These are phyloP conservation scores for Cyberlindnera petersonii DNA, from an alignment of 805 yeast genomes.

Conservation along the genomic window DNA sequence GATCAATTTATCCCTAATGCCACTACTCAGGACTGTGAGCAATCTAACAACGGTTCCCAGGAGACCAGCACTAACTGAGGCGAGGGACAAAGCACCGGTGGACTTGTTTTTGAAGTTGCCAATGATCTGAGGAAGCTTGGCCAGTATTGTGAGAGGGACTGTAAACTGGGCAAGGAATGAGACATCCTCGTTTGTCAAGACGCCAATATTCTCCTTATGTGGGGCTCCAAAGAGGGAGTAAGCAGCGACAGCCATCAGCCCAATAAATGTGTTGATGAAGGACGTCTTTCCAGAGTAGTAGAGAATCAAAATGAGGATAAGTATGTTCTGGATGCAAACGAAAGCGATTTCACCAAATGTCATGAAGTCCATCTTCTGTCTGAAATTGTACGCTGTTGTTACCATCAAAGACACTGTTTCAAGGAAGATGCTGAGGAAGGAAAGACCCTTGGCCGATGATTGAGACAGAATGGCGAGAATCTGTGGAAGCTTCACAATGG, in stretches of 20 bases:
- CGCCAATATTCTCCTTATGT: slow-evolving; percentile 15
- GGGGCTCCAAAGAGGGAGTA: slow-evolving; percentile 24
- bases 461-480: slow-evolving; percentile 31
- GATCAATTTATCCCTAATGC: slow-evolving; percentile 32
- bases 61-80: slow-evolving; percentile 35
- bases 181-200: slow-evolving; percentile 24
- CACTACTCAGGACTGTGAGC: slow-evolving; percentile 35
- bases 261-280: slow-evolving; percentile 19
- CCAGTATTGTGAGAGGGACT: slow-evolving; percentile 33
- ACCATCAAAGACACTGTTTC: slow-evolving; percentile 34
- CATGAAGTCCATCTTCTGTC: slow-evolving; percentile 33
- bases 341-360: slow-evolving; percentile 38
- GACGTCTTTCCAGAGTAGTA: slow-evolving; percentile 15
- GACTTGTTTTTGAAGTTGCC: slow-evolving; percentile 35
- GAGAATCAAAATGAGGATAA: slow-evolving; percentile 30
- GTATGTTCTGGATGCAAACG: slow-evolving; percentile 33
- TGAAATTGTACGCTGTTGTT: slow-evolving; percentile 34
- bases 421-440: slow-evolving; percentile 30
- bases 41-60: slow-evolving; percentile 37
- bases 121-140: slow-evolving; percentile 40
- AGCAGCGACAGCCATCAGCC: slow-evolving; percentile 17
- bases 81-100: slow-evolving; percentile 39
- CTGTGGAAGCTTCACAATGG: slow-evolving; percentile 40
- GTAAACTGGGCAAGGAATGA: slow-evolving; percentile 30
- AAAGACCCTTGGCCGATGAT: slow-evolving; percentile 34